Base-by-base conservation (phyloP, 176 grass and related monocot genomes). In the Coix lacrymajobi region DNA sequence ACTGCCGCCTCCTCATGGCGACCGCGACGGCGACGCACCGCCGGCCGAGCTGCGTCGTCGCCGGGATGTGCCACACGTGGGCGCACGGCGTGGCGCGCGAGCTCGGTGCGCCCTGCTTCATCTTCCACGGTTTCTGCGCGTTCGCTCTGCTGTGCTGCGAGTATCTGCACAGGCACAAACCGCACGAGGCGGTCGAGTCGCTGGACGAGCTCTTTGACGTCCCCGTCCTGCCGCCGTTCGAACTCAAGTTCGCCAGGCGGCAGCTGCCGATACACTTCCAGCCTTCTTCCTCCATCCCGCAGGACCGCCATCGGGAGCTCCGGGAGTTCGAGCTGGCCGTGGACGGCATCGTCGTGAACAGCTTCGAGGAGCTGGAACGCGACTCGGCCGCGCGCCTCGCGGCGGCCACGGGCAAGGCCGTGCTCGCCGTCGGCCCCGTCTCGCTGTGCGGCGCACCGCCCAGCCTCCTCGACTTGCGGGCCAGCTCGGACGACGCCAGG, bases 321-420 rank as follows among this genome's bases (percentile, higher is more conserved):
- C 68, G 33, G 48, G 67, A 79, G 3, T 82, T 46, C 79, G 92
- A 94, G 74, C 32, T 49, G 22, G 81, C 87, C 62, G 89, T 83
- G 13, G 81, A 94, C 40, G 92, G 89, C 24, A 75, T 94, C 14
- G 81, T 90, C 85, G 87, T 94, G 73, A 92, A 94, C 85, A 92
- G 61, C 71, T 94, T 89, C 52, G 33, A 78, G 3, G 87, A 89
- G 57, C 79, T 94, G n/a, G 89, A 92, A 69, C 81, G 14, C 20
- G 82, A 6, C 6, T 81, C 76, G n/a, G 64, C 74, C 1, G 61
- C 77, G 62, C 41, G 22, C 14, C 88, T 89, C 60, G 65, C 85
- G 0, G 80, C 69, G 20, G 69, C 41, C 45, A 85, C 83, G 10
- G 81, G 61, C 20, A 94, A 94, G 77, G 62, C 69, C 31, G 87